These are phyloP conservation scores for Didymellaceae sp. DNA, from an alignment of 2,329 filamentous ascomycete genomes.

Conservation along the genomic window DNA sequence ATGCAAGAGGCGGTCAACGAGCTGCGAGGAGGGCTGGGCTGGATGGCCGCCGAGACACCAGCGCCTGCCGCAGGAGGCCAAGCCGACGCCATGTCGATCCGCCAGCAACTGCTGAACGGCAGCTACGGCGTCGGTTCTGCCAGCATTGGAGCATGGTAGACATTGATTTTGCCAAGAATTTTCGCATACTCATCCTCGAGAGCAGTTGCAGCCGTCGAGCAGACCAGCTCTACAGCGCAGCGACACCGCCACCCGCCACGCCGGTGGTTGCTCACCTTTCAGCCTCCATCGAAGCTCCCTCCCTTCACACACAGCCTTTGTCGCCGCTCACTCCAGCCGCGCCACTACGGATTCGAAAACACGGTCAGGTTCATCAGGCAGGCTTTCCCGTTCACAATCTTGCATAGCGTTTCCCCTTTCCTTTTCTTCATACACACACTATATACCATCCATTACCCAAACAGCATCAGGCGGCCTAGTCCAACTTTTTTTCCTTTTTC, in stretches of 20 bases:
- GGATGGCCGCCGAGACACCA: slow-evolving; percentile 66
- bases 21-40: slow-evolving; percentile 75
- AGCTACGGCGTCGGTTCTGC: slow-evolving; percentile 63
- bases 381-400: slow-evolving; percentile 39
- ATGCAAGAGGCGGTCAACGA: slow-evolving; percentile 81
- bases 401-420: slow-evolving; percentile 47
- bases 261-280: not conserved
- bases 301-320: not conserved
- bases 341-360: not conserved
- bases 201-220: too few species aligned
- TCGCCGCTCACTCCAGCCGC: not conserved
- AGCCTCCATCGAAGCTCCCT: not conserved
- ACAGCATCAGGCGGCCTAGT: slow-evolving; percentile 31
- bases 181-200: not conserved
- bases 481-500: too few species aligned
- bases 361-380: slow-evolving; percentile 27
- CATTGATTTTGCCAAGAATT: not conserved
- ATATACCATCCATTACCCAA: slow-evolving; percentile 22
- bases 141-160: slow-evolving; percentile 63
- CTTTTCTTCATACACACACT: too few species aligned
- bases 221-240: too few species aligned
- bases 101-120: slow-evolving; percentile 60
- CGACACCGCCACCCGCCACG: not conserved
- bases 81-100: slow-evolving; percentile 44
- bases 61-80: slow-evolving; percentile 28